phyloP scores from a whole-genome alignment of 305 asterid species.

The Fraxinus platypoda region DNA sequence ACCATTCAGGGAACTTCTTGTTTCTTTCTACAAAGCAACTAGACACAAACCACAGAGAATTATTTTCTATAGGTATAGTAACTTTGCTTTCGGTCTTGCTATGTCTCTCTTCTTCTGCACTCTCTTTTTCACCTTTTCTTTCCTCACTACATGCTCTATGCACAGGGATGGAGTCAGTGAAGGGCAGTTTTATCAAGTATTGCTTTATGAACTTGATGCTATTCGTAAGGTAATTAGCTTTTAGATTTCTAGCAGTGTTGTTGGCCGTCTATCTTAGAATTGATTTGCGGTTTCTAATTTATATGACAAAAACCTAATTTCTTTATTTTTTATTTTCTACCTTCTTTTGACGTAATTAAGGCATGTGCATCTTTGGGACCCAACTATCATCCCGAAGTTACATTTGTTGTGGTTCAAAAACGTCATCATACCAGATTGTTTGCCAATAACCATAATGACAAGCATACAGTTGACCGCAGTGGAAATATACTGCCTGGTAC shows the following conservation, averaged over 20 bases:
- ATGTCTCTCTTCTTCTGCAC: not conserved
- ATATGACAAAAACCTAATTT: not conserved
- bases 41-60: constrained; percentile 86
- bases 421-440: constrained; percentile 87
- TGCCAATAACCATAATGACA: constrained; percentile 70
- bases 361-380: constrained; percentile 88
- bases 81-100: not conserved
- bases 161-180: constrained; percentile 98
- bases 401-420: constrained; percentile 90
- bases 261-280: not conserved
- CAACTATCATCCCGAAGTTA: constrained; percentile 79
- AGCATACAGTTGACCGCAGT: constrained; percentile 63
- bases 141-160: not conserved
- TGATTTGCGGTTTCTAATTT: not conserved
- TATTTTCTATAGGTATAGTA: constrained; percentile 75
- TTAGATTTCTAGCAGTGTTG: not conserved
- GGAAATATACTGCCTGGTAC: constrained; percentile 82
- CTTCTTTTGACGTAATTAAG: constrained; percentile 34
- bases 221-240: constrained; percentile 69
- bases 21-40: constrained; percentile 87
- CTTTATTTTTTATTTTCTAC: not conserved
- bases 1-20: constrained; percentile 73
- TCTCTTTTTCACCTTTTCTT: not conserved
- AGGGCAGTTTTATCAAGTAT: constrained; percentile 92
- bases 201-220: constrained; percentile 89